phyloP scores from a whole-genome alignment of 2,329 filamentous ascomycete species.

The Aspergillaceae sp. region DNA sequence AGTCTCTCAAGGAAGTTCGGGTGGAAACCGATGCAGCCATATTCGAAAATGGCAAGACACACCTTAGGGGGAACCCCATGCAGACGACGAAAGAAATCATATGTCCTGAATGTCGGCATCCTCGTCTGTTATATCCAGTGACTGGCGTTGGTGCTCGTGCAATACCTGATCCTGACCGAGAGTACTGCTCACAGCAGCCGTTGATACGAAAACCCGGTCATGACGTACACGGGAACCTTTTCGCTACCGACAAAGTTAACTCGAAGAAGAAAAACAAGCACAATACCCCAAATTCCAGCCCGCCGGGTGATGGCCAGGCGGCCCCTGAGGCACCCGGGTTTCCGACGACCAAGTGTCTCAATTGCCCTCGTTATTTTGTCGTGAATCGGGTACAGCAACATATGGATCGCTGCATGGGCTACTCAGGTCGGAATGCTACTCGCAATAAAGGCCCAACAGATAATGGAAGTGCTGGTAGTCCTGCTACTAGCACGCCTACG shows the following conservation, averaged over 20 bases:
- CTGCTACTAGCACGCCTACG: slow-evolving; percentile 15
- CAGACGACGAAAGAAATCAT: slow-evolving; percentile 51
- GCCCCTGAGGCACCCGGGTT: slow-evolving; percentile 25
- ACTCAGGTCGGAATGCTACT: slow-evolving; percentile 45
- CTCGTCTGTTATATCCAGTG: slow-evolving; percentile 50
- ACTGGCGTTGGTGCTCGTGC: slow-evolving; percentile 42
- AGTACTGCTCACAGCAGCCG: slow-evolving; percentile 54
- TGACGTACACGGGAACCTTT: slow-evolving; percentile 52
- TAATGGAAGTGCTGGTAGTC: slow-evolving; percentile 28
- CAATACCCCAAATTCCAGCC: slow-evolving; percentile 26
- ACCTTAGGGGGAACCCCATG: slow-evolving; percentile 50
- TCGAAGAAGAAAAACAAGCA: slow-evolving; percentile 38
- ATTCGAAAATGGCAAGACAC: slow-evolving; percentile 46
- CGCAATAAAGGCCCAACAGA: slow-evolving; percentile 38
- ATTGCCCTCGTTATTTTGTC: slow-evolving; percentile 53
- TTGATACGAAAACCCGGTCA: slow-evolving; percentile 50
- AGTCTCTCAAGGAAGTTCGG: slow-evolving; percentile 22
- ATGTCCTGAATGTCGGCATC: slow-evolving; percentile 53
- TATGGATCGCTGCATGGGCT: slow-evolving; percentile 52
- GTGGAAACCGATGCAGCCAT: slow-evolving; percentile 45
- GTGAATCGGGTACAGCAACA: slow-evolving; percentile 55
- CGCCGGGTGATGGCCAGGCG: slow-evolving; percentile 25
- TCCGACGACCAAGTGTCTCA: slow-evolving; percentile 46
- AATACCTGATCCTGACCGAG: slow-evolving; percentile 41
- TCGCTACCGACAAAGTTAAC: slow-evolving; percentile 36